Percentiles rank a stretch among this genome's conserved stretches.
These are phyloP conservation scores for Neohortaea acidophila DNA, from an alignment of 495 filamentous ascomycete species.

Conservation along the genomic window DNA sequence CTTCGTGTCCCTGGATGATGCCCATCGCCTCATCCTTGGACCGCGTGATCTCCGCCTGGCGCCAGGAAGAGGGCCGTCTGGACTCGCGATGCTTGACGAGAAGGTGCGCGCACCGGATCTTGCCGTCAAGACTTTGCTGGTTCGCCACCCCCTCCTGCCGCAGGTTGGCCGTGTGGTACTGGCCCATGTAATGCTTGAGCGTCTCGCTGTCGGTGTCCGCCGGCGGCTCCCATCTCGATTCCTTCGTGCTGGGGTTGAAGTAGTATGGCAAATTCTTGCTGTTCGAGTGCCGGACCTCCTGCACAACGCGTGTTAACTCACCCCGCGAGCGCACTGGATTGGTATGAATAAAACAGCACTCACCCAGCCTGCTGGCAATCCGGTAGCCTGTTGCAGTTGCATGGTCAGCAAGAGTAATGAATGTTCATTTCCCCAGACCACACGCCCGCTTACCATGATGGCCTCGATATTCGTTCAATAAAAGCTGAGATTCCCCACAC, in stretches of 20 bases:
- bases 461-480: no score
- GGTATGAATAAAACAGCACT: no score
- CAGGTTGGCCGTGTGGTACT: slow-evolving; percentile 49
- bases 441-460: no score
- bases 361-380: slow-evolving; percentile 2
- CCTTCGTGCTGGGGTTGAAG: slow-evolving; percentile 69
- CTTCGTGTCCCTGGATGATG: slow-evolving; percentile 59
- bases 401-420: not conserved
- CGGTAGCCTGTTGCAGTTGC: slow-evolving; percentile 1
- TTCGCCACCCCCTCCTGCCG: slow-evolving; percentile 29
- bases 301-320: slow-evolving; percentile 28
- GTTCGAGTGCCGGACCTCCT: slow-evolving; percentile 93
- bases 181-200: slow-evolving; percentile 83
- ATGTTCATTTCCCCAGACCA: slow-evolving; percentile 1
- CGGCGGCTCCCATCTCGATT: slow-evolving; percentile 90
- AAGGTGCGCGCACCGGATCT: slow-evolving; percentile 82
- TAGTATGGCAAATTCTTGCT: slow-evolving; percentile 98
- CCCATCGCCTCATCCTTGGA: slow-evolving; percentile 70
- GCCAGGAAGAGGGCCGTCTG: slow-evolving; percentile 79
- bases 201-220: slow-evolving; percentile 70
- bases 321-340: no score
- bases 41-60: slow-evolving; percentile 73
- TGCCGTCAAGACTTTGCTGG: slow-evolving; percentile 45
- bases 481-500: not conserved
- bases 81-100: slow-evolving; percentile 85